Evolutionary conservation across 2,329 filamentous ascomycete species (phyloP).

Genomic region (Colletotrichum kahawae): DNA sequence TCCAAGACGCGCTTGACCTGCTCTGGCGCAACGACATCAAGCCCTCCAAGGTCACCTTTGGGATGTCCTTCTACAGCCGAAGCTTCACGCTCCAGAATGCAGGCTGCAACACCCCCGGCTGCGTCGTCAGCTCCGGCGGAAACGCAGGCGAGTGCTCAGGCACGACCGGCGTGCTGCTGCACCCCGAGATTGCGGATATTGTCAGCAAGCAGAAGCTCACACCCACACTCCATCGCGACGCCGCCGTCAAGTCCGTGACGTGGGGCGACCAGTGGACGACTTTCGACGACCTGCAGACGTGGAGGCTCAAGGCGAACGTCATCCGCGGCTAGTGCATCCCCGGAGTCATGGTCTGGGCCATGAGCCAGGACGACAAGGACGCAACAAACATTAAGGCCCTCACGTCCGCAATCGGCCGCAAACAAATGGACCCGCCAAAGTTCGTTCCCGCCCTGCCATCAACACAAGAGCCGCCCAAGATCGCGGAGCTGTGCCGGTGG

Average conservation of each 20-base stretch:
- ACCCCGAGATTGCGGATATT: slow-evolving; percentile 21
- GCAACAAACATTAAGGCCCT: slow-evolving; percentile 23
- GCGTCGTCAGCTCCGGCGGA: slow-evolving; percentile 25
- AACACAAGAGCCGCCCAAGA: neutral
- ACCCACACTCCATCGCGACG: slow-evolving; percentile 26
- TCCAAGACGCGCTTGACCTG: slow-evolving; percentile 40
- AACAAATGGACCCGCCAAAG: neutral
- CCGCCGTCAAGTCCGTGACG: slow-evolving; percentile 34
- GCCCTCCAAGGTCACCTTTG: slow-evolving; percentile 43
- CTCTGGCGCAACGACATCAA: slow-evolving; percentile 45
- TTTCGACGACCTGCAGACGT: slow-evolving; percentile 35
- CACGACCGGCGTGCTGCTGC: slow-evolving; percentile 25
- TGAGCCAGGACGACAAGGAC: slow-evolving; percentile 30
- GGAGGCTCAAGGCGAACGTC: slow-evolving; percentile 24
- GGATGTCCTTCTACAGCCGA: slow-evolving; percentile 43
- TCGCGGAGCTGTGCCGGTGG: neutral
- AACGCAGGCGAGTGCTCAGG: slow-evolving; percentile 22
- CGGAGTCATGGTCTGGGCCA: slow-evolving; percentile 32
- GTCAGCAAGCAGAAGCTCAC: neutral
- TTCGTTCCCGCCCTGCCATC: neutral
- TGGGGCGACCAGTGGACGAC: slow-evolving; percentile 34
- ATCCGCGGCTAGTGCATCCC: slow-evolving; percentile 23
- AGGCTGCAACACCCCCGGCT: slow-evolving; percentile 20
- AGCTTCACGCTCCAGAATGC: slow-evolving; percentile 16
- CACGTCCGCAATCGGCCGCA: neutral